Base-by-base conservation (phyloP, 768 basidiomycete species). In the Collybia sp. region DNA sequence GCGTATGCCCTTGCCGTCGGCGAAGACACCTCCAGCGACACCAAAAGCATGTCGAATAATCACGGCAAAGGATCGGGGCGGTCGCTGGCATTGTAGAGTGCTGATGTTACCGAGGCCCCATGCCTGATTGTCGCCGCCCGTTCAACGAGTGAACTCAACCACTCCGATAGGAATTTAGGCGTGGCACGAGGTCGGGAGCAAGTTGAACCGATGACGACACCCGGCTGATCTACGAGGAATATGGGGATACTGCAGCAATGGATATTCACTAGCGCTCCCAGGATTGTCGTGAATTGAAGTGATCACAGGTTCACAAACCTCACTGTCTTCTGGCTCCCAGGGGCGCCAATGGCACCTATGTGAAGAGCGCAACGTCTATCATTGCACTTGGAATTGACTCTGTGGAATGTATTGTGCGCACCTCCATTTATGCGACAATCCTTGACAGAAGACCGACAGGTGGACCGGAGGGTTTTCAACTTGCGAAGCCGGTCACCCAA, bases 341-440 rank as follows among this genome's bases (percentile, higher is more conserved):
- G 48, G 0, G 69, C 67, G 50, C 68, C 67, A 30, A 70, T 67
- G 1, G 66, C 69, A 46, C 69, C 69, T 70, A 34, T 8, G 18
- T 25, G 19, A 18, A 25, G 18, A 43, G 1, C 33, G 18, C 15
- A 11, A 36, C 16, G n/a, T n/a, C n/a, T n/a, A n/a, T n/a, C n/a
- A 44, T 11, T 8, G 40, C 2, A 3, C 25, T 41, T 16, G 6
- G 18, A 13, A n/a, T 20, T 20, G 16, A 1, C 30, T 15, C 15
- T 18, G 34, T 9, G 3, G n/a, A 5, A 10, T 15, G 31, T 18
- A 37, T 37, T 18, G 17, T 13, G 6, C 56, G 39, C 20, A 68
- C 67, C 69, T 50, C 69, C 69, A 36, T 67, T 67, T 15, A 68
- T 55, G 20, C 56, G 59, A 40, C 69, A 71, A 43, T 71, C 68